phyloP scores from a whole-genome alignment of 306 rosid species.

The Lithocarpus polystachyus region DNA sequence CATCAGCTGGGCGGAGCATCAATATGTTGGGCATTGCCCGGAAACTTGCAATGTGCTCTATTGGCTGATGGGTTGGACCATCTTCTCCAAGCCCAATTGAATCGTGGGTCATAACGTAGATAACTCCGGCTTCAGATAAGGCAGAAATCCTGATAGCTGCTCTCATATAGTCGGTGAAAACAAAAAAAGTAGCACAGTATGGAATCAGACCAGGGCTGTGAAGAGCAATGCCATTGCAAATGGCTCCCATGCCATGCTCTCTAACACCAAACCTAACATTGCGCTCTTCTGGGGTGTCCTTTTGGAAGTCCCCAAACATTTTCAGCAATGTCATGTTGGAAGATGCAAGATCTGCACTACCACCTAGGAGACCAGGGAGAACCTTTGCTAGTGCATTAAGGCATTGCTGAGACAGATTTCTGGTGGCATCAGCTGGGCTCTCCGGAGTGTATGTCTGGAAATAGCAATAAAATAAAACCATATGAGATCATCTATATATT shows the following conservation, averaged over 20 bases:
- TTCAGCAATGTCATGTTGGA: constrained; percentile 98
- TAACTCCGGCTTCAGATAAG: constrained; percentile 64
- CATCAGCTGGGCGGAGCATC: constrained; percentile 99
- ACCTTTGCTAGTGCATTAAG: constrained; percentile 89
- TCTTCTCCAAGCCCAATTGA: constrained; percentile 99
- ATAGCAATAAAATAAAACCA: constrained; percentile 24
- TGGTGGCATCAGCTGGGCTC: constrained; percentile 89
- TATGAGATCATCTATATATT: background rate
- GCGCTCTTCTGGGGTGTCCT: constrained; percentile 84
- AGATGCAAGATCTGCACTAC: constrained; percentile 99
- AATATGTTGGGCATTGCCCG: constrained; percentile 96
- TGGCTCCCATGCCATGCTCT: constrained; percentile 98
- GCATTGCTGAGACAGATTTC: constrained; percentile 83
- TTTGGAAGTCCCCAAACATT: constrained; percentile 82
- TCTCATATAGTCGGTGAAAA: constrained; percentile 98
- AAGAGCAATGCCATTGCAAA: constrained; percentile 87
- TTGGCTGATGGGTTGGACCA: constrained; percentile 99
- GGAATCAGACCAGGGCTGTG: constrained; percentile 96
- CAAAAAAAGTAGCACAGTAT: constrained; percentile 96
- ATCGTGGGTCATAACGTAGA: constrained; percentile 96
- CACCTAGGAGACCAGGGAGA: constrained; percentile 95
- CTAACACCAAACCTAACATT: constrained; percentile 93
- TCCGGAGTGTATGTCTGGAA: constrained; percentile 92
- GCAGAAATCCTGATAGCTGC: constrained; percentile 96
- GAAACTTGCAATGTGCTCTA: constrained; percentile 96